These are phyloP conservation scores for Thelonectria discophora DNA, from an alignment of 2,329 filamentous ascomycete species.

Conservation along the genomic window DNA sequence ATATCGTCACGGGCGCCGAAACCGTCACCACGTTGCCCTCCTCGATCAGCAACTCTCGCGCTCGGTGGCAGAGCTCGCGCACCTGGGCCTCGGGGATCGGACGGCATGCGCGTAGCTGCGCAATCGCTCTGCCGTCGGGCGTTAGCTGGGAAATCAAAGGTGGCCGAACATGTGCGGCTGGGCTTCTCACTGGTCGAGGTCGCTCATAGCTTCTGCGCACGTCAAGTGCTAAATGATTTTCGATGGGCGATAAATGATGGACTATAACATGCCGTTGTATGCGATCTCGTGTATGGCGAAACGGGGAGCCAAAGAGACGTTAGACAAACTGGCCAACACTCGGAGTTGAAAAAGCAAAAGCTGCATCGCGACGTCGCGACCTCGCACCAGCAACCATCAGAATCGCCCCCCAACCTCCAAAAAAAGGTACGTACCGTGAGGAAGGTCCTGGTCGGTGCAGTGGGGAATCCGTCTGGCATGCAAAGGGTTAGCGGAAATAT, in stretches of 20 bases:
- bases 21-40: constrained; percentile 98
- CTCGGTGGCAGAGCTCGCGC: constrained; percentile 96
- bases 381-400: constrained; percentile 10
- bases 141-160: constrained; percentile 29
- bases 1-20: constrained; percentile 96
- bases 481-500: constrained; percentile 18
- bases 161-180: neutral
- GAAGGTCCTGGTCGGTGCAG: neutral
- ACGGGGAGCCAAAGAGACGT: constrained; percentile 4
- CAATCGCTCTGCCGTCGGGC: constrained; percentile 75
- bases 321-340: constrained; percentile 25
- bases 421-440: constrained; percentile 28
- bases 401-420: constrained; percentile 16
- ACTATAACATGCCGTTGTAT: constrained; percentile 41
- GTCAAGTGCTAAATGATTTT: constrained; percentile 26
- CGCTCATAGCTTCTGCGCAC: constrained; percentile 74
- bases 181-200: constrained; percentile 81
- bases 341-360: constrained; percentile 25
- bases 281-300: constrained; percentile 8
- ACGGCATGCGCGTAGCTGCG: constrained; percentile 92
- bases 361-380: constrained; percentile 32
- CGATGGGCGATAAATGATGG: constrained; percentile 11
- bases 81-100: constrained; percentile 96
- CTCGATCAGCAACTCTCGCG: constrained; percentile 93
- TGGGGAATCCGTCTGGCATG: neutral